A percentile compares a stretch with the other conserved stretches of the same genome.
These are phyloP conservation scores for Wickerhamiella sorbophila DNA, from an alignment of 805 yeast species.

Conservation along the genomic window DNA sequence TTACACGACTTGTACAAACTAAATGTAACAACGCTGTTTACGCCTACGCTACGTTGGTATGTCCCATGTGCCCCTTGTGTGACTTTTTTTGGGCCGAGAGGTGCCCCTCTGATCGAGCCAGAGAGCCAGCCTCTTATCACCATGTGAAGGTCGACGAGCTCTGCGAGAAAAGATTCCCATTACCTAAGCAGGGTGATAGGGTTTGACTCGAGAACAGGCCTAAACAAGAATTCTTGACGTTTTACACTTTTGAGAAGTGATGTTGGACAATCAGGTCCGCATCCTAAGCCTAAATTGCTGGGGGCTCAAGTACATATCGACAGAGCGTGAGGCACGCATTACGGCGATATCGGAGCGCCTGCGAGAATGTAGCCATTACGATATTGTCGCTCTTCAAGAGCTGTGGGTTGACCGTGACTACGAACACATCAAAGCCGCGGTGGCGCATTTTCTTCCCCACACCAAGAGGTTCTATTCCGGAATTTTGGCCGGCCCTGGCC, in stretches of 20 bases:
- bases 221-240: too few relatives aligned
- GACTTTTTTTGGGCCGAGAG: too few relatives aligned
- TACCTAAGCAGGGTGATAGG: too few relatives aligned
- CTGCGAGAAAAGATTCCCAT: too few relatives aligned
- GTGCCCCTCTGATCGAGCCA: too few relatives aligned
- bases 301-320: conserved; percentile 85
- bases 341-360: conserved; percentile 58
- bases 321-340: conserved; percentile 47
- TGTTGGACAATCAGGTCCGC: conserved; percentile 8
- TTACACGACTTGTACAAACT: too few relatives aligned
- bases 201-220: too few relatives aligned
- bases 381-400: conserved; percentile 87
- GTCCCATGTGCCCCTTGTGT: too few relatives aligned
- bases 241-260: not conserved
- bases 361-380: conserved; percentile 36
- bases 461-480: conserved; percentile 67
- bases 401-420: conserved; percentile 83
- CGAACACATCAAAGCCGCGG: conserved; percentile 39
- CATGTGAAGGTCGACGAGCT: too few relatives aligned
- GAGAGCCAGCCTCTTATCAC: too few relatives aligned
- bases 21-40: too few relatives aligned
- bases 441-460: conserved; percentile 41
- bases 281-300: conserved; percentile 33
- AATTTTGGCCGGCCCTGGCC: conserved; percentile 83
- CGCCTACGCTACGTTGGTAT: too few relatives aligned